Percentiles rank a stretch among this genome's conserved stretches.
Evolutionary conservation across 345 rosid genomes (phyloP).

Genomic region (Eucalyptus brandiana): DNA sequence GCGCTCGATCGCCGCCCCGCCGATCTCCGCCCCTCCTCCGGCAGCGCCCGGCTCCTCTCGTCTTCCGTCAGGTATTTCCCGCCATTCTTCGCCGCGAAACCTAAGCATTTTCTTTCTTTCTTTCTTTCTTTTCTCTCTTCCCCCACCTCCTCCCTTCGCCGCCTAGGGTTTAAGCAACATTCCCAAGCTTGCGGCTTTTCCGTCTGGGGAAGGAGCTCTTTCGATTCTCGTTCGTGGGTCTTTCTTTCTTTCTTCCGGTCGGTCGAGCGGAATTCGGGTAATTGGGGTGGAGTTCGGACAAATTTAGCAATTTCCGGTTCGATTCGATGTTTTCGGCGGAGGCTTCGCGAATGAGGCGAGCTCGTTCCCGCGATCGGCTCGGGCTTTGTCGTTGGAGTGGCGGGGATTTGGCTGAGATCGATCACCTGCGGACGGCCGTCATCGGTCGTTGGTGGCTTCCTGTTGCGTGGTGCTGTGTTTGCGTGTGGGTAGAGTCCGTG

Average conservation of each 20-base stretch:
- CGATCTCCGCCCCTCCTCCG: background rate
- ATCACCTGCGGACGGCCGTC: background rate
- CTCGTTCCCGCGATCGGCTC: background rate
- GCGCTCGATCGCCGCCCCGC: background rate
- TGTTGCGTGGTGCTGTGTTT: background rate
- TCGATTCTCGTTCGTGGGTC: background rate
- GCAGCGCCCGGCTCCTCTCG: background rate
- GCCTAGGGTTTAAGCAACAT: constrained; percentile 12
- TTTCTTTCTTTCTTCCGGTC: background rate
- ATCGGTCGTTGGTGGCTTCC: background rate
- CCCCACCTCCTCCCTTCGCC: background rate
- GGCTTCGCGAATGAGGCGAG: background rate
- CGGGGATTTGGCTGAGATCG: background rate
- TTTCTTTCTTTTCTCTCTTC: too few relatives aligned
- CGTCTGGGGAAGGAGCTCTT: background rate
- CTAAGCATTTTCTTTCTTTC: background rate
- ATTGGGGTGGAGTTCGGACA: background rate
- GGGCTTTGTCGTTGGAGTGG: background rate
- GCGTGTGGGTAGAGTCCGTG: background rate
- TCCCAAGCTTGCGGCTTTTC: background rate
- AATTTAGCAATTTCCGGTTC: background rate
- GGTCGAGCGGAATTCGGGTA: background rate
- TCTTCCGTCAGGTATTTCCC: background rate
- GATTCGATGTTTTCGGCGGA: background rate
- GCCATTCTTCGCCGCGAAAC: background rate